A percentile compares a stretch with the other conserved stretches of the same genome.
Evolutionary conservation across 257 asterid genomes (phyloP).

Genomic region (Gentiana macrophylla): DNA sequence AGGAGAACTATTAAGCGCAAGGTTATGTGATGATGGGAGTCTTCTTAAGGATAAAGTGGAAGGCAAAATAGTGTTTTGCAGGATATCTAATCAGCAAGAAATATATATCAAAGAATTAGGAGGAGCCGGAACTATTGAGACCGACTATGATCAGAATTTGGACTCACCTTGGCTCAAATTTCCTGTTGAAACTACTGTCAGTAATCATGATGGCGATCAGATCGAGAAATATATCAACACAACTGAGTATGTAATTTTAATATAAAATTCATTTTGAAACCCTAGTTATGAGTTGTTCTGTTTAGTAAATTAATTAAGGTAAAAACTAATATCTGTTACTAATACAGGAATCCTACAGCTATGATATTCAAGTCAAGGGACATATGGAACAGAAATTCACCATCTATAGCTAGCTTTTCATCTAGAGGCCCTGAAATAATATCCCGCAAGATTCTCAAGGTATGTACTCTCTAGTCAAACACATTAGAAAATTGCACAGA

Average conservation of each 20-base stretch:
- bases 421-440: slow-evolving; percentile 69
- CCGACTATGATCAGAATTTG: background rate
- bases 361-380: slow-evolving; percentile 33
- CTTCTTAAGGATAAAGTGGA: slow-evolving; percentile 32
- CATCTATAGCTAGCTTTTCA: slow-evolving; percentile 53
- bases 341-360: slow-evolving; percentile 39
- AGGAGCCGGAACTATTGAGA: slow-evolving; percentile 48
- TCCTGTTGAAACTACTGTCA: slow-evolving; percentile 27
- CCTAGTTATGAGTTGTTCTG: no score
- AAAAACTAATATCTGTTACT: background rate
- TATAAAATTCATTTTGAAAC: background rate
- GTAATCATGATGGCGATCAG: slow-evolving; percentile 17
- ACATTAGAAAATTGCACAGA: no score
- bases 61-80: slow-evolving; percentile 58
- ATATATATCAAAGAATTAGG: slow-evolving; percentile 15
- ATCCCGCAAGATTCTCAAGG: slow-evolving; percentile 59
- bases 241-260: slow-evolving; percentile 28
- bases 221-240: slow-evolving; percentile 50
- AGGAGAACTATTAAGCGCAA: slow-evolving; percentile 8
- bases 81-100: slow-evolving; percentile 17
- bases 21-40: slow-evolving; percentile 24
- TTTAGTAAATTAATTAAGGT: background rate
- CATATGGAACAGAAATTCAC: slow-evolving; percentile 23
- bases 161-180: slow-evolving; percentile 26
- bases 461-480: slow-evolving; percentile 2